Base-by-base conservation (phyloP, 768 basidiomycete species). In the Mycena capillaripes region DNA sequence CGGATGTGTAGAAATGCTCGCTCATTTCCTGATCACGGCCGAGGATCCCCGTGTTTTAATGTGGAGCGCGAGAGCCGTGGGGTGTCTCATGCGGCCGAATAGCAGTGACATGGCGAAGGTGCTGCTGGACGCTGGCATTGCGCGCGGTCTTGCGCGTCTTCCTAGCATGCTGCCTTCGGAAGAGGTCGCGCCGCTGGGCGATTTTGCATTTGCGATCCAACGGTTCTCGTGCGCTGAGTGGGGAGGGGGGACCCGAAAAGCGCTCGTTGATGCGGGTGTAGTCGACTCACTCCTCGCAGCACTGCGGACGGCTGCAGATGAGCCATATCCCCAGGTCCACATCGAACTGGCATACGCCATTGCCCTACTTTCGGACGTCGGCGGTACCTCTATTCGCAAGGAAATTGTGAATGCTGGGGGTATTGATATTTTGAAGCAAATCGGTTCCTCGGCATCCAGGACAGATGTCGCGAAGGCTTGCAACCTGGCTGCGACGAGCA, bases 371-470 rank as follows among this genome's bases (percentile, higher is more conserved):
- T 62, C 66, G 4, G 80, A 81, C 69, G 79, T 81, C 32, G 80
- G 79, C 4, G 79, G 78, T 4, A 38, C 71, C 5, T 46, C 78
- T 1, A 79, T 81, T 48, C 66, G 77, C 30, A 79, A 79, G 66
- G 77, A 81, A 44, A 81, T 79, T n/a, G 69, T 76, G 19, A 81
- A 71, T n/a, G 79, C 79, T 5, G 79, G 79, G 23, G 78, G 78
- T 0, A 79, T 80, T 57, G 70, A 71, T 9, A 79, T 79, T 55
- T 66, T 80, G 10, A 78, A 77, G 32, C 53, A 60, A 30, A 72
- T 80, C 1, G 74, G 65, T 8, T 69, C 48, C 6, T 25, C 67
- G 25, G 52, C 65, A 12, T 70, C 67, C 9, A 65, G 68, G 44
- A 19, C 70, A 2, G 79, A 79, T 66, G 79, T 80, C 17, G 63